Evolutionary conservation across 2,329 filamentous ascomycete species (phyloP).

Genomic region (Colletotrichum sp.): DNA sequence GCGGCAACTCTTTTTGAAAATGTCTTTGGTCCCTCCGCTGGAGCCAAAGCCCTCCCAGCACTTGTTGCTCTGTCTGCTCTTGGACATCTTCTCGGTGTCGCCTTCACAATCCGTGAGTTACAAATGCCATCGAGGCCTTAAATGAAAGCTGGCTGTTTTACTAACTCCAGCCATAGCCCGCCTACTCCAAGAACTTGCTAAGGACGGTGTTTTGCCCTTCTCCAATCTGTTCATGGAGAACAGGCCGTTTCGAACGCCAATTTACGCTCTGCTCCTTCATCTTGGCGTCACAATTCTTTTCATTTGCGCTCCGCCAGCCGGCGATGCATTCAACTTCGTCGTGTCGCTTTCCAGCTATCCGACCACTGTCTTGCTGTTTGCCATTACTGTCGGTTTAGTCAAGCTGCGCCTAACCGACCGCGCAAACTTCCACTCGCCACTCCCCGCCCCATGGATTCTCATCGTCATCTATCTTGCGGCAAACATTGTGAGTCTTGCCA

Average conservation of each 20-base stretch:
- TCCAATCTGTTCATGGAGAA: constrained; percentile 29
- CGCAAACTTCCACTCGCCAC: constrained; percentile 21
- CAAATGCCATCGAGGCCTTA: no score
- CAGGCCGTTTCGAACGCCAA: constrained; percentile 27
- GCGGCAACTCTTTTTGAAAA: constrained; percentile 18
- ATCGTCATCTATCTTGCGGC: constrained; percentile 14
- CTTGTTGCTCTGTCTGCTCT: constrained; percentile 11
- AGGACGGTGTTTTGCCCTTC: constrained; percentile 24
- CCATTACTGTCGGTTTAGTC: constrained; percentile 24
- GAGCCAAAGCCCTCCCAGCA: constrained; percentile 6
- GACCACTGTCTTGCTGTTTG: constrained; percentile 18
- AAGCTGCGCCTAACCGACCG: constrained; percentile 24
- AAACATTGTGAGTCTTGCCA: neutral
- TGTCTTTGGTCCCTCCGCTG: constrained; percentile 5
- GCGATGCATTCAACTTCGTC: constrained; percentile 27
- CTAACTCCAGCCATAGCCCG: neutral
- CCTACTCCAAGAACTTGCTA: constrained; percentile 25
- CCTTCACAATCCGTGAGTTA: constrained; percentile 13
- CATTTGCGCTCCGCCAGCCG: constrained; percentile 26
- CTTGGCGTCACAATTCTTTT: constrained; percentile 26
- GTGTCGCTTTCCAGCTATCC: constrained; percentile 26
- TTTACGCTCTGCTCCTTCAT: constrained; percentile 23
- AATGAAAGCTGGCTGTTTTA: no score
- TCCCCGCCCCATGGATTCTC: constrained; percentile 23
- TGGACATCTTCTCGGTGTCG: constrained; percentile 12